These are phyloP conservation scores for Trichosporon inkin DNA, from an alignment of 1,284 basidiomycete genomes.

Conservation along the genomic window DNA sequence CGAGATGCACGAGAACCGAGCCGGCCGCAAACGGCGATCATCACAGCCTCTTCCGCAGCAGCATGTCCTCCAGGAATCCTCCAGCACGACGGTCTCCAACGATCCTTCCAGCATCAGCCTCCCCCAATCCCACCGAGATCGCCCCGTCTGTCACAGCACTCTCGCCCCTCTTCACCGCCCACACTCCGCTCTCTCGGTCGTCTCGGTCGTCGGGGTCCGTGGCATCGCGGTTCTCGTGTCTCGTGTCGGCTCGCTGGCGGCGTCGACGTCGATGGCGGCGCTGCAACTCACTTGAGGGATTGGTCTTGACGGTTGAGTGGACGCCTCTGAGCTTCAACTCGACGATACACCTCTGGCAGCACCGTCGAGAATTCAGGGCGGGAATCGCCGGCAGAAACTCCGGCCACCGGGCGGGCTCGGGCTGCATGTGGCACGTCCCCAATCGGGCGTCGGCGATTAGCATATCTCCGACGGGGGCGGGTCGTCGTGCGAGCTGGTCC, in stretches of 20 bases:
- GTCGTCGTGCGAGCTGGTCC: background rate
- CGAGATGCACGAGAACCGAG: background rate
- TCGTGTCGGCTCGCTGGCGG: slow-evolving; percentile 3
- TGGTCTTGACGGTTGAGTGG: slow-evolving; percentile 9
- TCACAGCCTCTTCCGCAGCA: no score
- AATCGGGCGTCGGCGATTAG: background rate
- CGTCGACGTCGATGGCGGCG: slow-evolving; percentile 2
- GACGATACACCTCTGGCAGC: background rate
- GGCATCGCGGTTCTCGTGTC: background rate
- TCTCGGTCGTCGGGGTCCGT: background rate
- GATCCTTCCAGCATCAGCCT: background rate
- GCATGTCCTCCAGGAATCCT: background rate
- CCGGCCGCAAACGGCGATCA: background rate
- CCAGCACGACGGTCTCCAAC: background rate
- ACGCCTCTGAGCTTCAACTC: slow-evolving; percentile 7
- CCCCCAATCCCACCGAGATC: background rate
- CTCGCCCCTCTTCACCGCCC: background rate
- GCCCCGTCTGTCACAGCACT: background rate
- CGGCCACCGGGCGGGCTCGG: background rate
- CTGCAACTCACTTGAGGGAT: slow-evolving; percentile 4
- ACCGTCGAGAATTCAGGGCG: slow-evolving; percentile 6
- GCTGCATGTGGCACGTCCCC: background rate
- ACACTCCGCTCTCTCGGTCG: background rate
- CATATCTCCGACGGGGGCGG: background rate
- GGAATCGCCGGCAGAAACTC: slow-evolving; percentile 4